phyloP scores from a whole-genome alignment of 371 early-diverging fungal genomes.

The Rhizopus arrhizus region DNA sequence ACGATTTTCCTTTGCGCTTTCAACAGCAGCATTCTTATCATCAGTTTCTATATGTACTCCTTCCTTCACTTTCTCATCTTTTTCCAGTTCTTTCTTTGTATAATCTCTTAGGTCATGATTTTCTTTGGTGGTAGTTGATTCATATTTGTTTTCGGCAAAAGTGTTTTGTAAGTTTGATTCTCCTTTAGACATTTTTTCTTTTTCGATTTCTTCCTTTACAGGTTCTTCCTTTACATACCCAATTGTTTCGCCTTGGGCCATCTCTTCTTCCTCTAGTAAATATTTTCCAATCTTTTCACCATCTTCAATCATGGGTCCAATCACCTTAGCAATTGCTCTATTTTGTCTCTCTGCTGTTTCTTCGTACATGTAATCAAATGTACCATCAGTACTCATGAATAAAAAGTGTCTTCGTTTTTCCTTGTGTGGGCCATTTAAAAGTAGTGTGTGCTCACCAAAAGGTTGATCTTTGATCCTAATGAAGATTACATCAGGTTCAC shows the following conservation, averaged over 20 bases:
- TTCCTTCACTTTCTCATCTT: neutral
- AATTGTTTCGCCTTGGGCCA: constrained; percentile 31
- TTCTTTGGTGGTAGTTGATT: constrained; percentile 1
- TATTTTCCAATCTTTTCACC: constrained; percentile 49
- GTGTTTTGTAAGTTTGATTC: neutral
- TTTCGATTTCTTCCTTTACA: neutral
- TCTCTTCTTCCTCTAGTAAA: constrained; percentile 44
- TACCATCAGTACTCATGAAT: constrained; percentile 54
- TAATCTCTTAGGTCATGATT: constrained; percentile 3
- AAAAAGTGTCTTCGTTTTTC: constrained; percentile 47
- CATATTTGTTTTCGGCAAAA: neutral
- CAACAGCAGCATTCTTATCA: neutral
- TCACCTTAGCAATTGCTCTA: constrained; percentile 44
- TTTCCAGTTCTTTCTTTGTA: neutral
- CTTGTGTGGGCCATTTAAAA: constrained; percentile 31
- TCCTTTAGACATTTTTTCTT: constrained; percentile 1
- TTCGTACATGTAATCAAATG: constrained; percentile 58
- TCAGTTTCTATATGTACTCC: neutral
- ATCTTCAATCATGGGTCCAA: constrained; percentile 56
- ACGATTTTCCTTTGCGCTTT: constrained; percentile 2
- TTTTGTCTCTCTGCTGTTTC: constrained; percentile 54
- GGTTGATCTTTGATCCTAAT: constrained; percentile 44
- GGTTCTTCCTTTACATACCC: constrained; percentile 25
- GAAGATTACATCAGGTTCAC: constrained; percentile 65
- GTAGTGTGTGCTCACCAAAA: constrained; percentile 20